These are phyloP conservation scores for Arabidopsis suecica DNA, from an alignment of 345 rosid genomes.

Conservation along the genomic window DNA sequence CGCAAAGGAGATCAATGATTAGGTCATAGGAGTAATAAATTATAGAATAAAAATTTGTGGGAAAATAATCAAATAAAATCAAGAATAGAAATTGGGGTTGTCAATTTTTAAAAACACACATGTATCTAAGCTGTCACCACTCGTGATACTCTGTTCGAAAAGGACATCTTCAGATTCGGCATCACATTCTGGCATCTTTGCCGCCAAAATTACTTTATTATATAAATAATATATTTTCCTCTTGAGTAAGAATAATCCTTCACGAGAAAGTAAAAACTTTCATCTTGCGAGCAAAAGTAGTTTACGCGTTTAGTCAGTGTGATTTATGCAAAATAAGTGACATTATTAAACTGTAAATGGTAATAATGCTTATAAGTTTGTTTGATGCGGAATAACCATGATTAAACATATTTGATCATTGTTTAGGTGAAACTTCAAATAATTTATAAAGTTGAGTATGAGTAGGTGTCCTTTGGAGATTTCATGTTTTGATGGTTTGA, in stretches of 20 bases:
- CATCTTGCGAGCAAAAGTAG: background rate
- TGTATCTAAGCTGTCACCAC: slow-evolving; percentile 45
- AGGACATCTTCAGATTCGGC: slow-evolving; percentile 41
- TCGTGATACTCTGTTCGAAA: slow-evolving; percentile 33
- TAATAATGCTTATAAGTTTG: background rate
- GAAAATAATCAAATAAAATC: background rate
- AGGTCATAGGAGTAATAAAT: slow-evolving; percentile 32
- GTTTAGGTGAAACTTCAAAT: background rate
- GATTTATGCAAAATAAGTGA: background rate
- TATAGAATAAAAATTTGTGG: background rate
- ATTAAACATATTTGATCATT: background rate
- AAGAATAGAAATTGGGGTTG: background rate
- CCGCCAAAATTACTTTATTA: slow-evolving; percentile 37
- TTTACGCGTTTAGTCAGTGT: background rate
- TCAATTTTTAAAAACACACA: slow-evolving; percentile 29
- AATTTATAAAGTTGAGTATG: background rate
- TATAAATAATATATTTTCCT: slow-evolving; percentile 5
- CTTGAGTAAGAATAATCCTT: slow-evolving; percentile 2
- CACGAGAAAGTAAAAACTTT: background rate
- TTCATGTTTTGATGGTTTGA: too few species aligned
- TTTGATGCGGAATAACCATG: background rate
- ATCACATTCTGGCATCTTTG: slow-evolving; percentile 43
- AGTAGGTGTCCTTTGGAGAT: background rate
- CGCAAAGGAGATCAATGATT: slow-evolving; percentile 32
- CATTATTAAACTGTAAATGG: background rate